Evolutionary conservation across 139 green algal genomes (phyloP).

Genomic region (Chlamydomonas incerta): DNA sequence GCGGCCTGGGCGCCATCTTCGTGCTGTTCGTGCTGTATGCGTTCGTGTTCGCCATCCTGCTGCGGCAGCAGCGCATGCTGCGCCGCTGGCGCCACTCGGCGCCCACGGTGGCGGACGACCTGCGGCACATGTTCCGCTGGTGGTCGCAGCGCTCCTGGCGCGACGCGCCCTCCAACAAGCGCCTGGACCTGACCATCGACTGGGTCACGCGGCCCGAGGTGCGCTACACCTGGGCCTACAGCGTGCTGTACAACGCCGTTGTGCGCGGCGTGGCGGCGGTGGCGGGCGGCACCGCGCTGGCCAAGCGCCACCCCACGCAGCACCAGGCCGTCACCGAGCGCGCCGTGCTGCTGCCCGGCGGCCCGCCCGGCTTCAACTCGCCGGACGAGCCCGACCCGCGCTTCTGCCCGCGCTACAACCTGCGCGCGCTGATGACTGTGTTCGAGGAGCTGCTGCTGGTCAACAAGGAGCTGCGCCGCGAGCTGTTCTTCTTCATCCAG

Average conservation of each 20-base stretch:
- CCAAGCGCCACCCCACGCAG: constrained; percentile 23
- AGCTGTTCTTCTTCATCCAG: constrained; percentile 39
- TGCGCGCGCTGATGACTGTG: neutral
- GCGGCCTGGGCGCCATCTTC: constrained; percentile 6
- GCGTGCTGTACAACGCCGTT: constrained; percentile 29
- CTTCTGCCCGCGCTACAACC: constrained; percentile 40
- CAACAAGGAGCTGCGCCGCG: constrained; percentile 24
- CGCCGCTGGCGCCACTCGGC: neutral
- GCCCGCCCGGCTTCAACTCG: neutral
- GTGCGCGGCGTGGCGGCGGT: constrained; percentile 32
- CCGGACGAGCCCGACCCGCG: constrained; percentile 16
- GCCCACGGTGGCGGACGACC: neutral
- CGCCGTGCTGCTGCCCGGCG: constrained; percentile 10
- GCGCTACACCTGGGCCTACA: constrained; percentile 32
- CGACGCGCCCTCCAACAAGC: constrained; percentile 29
- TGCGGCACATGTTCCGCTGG: constrained; percentile 9
- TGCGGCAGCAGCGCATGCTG: neutral
- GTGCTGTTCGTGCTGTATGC: neutral
- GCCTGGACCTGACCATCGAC: constrained; percentile 32
- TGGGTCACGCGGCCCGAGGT: constrained; percentile 33
- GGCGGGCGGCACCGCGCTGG: constrained; percentile 5
- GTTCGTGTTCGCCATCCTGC: constrained; percentile 39
- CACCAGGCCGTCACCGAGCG: constrained; percentile 15
- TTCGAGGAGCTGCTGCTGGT: constrained; percentile 13
- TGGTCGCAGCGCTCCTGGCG: neutral